A percentile compares a stretch with the other conserved stretches of the same genome.
Conservation (phyloP, 139 green algal species). For the Coelastrella sp. region DNA sequence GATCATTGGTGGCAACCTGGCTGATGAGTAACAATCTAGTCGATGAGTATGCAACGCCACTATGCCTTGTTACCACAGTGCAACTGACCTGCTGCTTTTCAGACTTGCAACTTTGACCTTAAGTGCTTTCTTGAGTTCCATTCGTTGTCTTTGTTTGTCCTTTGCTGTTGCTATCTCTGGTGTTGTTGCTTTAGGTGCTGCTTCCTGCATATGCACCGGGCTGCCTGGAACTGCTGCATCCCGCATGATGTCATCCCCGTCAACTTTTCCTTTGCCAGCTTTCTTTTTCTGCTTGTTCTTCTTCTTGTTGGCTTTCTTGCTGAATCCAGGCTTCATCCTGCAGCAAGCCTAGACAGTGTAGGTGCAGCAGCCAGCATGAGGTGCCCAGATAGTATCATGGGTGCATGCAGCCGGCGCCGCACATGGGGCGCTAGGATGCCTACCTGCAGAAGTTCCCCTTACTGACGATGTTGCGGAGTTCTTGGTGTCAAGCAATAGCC, state of each 20-base stretch:
- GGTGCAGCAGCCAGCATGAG: no score
- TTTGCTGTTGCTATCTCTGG: constrained; percentile 1
- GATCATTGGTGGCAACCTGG: not conserved
- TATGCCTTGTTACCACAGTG: not conserved
- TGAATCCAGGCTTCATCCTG: constrained; percentile 36
- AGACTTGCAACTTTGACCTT: constrained; percentile 20
- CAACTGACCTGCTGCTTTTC: constrained; percentile 7
- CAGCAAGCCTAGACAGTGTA: not conserved
- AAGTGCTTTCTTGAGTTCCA: constrained; percentile 40
- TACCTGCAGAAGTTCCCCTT: no score
- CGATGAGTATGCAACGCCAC: not conserved
- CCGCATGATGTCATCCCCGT: constrained; percentile 34
- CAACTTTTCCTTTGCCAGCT: not conserved
- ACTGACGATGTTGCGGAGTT: no score
- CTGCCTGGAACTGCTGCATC: constrained; percentile 1
- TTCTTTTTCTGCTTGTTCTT: constrained; percentile 33
- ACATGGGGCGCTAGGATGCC: no score
- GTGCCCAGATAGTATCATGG: no score
- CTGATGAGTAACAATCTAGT: not conserved
- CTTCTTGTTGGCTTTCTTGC: constrained; percentile 29
- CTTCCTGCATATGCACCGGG: not conserved
- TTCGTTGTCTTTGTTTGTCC: constrained; percentile 15
- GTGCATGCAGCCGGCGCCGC: no score
- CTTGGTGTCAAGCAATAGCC: no score
- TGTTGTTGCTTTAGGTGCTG: not conserved